phyloP scores from a whole-genome alignment of 345 rosid species.

The Eucalyptus erythrocorys region DNA sequence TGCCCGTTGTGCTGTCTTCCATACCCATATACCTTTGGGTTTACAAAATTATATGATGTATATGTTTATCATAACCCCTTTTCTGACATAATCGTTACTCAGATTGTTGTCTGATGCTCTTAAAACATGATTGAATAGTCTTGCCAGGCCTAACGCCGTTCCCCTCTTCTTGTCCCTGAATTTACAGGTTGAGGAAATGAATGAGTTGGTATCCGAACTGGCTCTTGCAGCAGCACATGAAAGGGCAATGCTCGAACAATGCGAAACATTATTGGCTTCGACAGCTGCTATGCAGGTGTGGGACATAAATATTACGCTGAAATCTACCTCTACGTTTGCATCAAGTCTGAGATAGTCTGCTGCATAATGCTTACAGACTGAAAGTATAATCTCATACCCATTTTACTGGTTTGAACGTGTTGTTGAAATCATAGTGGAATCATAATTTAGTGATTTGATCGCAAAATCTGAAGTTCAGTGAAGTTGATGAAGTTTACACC shows the following conservation, averaged over 20 bases:
- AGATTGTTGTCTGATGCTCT: neutral
- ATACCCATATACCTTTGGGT: neutral
- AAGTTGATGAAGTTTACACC: neutral
- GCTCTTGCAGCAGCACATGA: constrained; percentile 41
- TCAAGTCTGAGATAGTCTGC: neutral
- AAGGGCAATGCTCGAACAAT: constrained; percentile 46
- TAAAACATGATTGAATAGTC: neutral
- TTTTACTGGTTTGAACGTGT: neutral
- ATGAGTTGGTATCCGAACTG: constrained; percentile 49
- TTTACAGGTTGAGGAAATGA: constrained; percentile 46
- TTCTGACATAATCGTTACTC: neutral
- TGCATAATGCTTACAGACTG: neutral
- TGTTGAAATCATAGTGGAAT: neutral
- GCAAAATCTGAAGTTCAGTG: neutral
- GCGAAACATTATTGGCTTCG: constrained; percentile 61
- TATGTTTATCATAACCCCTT: neutral
- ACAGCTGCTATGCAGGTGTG: constrained; percentile 58
- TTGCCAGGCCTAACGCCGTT: neutral
- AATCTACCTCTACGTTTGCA: neutral
- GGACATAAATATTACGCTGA: neutral
- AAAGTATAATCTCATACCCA: neutral
- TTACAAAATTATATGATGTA: neutral
- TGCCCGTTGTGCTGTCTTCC: neutral
- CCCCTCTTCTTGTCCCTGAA: neutral
- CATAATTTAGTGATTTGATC: neutral